Evolutionary conservation across 805 yeast species (phyloP), one percentile per base, ranked within the genome.

Genomic region (Saccharomyces cerevisiae): DNA sequence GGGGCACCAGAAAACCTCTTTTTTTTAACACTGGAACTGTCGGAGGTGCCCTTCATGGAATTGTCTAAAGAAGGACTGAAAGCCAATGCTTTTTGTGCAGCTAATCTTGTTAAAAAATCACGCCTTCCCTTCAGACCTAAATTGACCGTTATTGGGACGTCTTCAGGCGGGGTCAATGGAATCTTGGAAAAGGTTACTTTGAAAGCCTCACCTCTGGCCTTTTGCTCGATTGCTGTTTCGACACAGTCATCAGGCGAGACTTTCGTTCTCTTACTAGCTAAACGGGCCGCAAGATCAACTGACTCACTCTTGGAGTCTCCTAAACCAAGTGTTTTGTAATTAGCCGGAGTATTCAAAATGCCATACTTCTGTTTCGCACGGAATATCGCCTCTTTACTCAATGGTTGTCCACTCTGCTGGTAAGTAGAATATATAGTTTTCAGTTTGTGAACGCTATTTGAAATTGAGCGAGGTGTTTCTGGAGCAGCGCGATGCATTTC

Each of bases 331-430:
- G 76, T 70, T 3, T 21, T 77, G 10, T 59, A 57, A 57, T 50
- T 76, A 65, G 70, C 80, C 49, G 80, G 86, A 59, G 77, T 73
- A 48, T 75, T 72, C 70, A 74, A 85, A 41, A 80, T 74, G 29
- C 91, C 91, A 61, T 83, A 84, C 63, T 80, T 85, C 63, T 84
- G 71, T 61, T 83, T 84, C 53, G 89, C 89, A 60, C 80, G 83
- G 71, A 85, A 86, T 53, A 84, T 71, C 8, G 95, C 95, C 65
- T 84, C 88, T 61, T 80, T 82, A 41, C 89, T 83, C 55, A 86
- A 74, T 11, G 87, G 88, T 60, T 80, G 80, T 11, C 88, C 90
- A 60, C 79, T 76, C 50, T 81, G 76, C 66, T 84, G 89, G 66
- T 86, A 86, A 51, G 80, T 83, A 0, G 78, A 70, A 47, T 73